A percentile compares a stretch with the other conserved stretches of the same genome.
Evolutionary conservation across 2,329 filamentous ascomycete species (phyloP).

Genomic region (Cladophialophora exuberans): DNA sequence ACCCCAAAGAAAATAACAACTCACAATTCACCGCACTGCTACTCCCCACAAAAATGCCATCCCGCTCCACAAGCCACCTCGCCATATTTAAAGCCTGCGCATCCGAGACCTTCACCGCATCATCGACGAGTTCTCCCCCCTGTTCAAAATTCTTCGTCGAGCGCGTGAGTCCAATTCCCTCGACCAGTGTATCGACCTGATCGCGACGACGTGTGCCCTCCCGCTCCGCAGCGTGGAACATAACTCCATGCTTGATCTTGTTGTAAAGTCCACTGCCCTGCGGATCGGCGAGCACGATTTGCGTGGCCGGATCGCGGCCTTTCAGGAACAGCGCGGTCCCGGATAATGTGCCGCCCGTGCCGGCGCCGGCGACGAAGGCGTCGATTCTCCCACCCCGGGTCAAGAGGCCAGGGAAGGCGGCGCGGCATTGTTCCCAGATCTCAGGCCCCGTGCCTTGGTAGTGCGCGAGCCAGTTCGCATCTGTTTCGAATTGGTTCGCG

Average conservation of each 20-base stretch:
- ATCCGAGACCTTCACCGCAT: constrained; percentile 86
- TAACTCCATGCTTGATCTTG: constrained; percentile 87
- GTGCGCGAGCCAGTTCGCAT: constrained; percentile 87
- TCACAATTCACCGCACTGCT: constrained; percentile 94
- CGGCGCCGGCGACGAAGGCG: constrained; percentile 86
- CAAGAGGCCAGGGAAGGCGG: too few species aligned
- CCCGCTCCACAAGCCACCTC: constrained; percentile 92
- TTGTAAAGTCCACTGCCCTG: constrained; percentile 94
- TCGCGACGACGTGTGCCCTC: constrained; percentile 87
- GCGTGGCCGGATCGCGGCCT: constrained; percentile 64
- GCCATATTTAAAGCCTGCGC: constrained; percentile 91
- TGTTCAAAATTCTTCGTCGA: constrained; percentile 92
- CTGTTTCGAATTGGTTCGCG: constrained; percentile 92
- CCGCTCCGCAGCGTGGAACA: constrained; percentile 86
- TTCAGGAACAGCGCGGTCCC: constrained; percentile 86
- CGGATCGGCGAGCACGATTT: constrained; percentile 85
- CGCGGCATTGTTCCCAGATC: constrained; percentile 79
- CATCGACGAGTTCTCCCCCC: constrained; percentile 82
- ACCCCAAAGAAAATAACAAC: constrained; percentile 35
- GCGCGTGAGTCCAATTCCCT: constrained; percentile 93
- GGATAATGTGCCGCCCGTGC: constrained; percentile 86
- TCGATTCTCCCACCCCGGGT: constrained; percentile 72
- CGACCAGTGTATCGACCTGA: constrained; percentile 94
- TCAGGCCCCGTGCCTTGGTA: constrained; percentile 83
- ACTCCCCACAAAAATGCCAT: constrained; percentile 92